Percentiles rank a stretch among this genome's conserved stretches.
Conservation (phyloP, 2,329 filamentous ascomycete species). For the Fusarium succisae region DNA sequence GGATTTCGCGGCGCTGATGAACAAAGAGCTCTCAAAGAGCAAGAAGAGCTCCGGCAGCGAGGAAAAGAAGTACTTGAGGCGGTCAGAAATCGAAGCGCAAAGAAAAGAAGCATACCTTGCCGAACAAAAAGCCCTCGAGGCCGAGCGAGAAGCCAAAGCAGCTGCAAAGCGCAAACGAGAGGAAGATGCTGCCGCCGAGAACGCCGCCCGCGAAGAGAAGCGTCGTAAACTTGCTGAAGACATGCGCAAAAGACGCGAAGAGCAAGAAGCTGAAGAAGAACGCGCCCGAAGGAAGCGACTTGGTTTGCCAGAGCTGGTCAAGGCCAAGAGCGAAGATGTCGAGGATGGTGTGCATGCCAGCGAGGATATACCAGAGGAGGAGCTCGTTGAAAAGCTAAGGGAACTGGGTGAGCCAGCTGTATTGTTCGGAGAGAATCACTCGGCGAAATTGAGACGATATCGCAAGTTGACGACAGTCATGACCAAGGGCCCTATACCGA, state of each 20-base stretch:
- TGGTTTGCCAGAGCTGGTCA: slow-evolving; percentile 78
- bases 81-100: slow-evolving; percentile 85
- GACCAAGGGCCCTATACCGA: slow-evolving; percentile 84
- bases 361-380: slow-evolving; percentile 76
- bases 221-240: slow-evolving; percentile 83
- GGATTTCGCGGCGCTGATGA: slow-evolving; percentile 96
- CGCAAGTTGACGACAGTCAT: slow-evolving; percentile 69
- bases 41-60: slow-evolving; percentile 61
- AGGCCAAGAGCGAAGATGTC: slow-evolving; percentile 51
- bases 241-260: slow-evolving; percentile 73
- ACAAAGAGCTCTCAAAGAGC: slow-evolving; percentile 87
- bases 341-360: slow-evolving; percentile 55
- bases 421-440: slow-evolving; percentile 85
- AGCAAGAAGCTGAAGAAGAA: slow-evolving; percentile 79
- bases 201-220: slow-evolving; percentile 81
- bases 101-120: slow-evolving; percentile 82
- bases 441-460: slow-evolving; percentile 75
- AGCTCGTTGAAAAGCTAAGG: slow-evolving; percentile 74
- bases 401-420: slow-evolving; percentile 75
- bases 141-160: slow-evolving; percentile 73
- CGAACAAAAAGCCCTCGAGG: slow-evolving; percentile 80
- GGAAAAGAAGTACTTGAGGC: slow-evolving; percentile 82
- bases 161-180: slow-evolving; percentile 88
- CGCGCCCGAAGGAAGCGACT: slow-evolving; percentile 76
- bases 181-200: slow-evolving; percentile 80